phyloP scores from a whole-genome alignment of 2,329 filamentous ascomycete genomes.

The Fusarium decemcellulare region DNA sequence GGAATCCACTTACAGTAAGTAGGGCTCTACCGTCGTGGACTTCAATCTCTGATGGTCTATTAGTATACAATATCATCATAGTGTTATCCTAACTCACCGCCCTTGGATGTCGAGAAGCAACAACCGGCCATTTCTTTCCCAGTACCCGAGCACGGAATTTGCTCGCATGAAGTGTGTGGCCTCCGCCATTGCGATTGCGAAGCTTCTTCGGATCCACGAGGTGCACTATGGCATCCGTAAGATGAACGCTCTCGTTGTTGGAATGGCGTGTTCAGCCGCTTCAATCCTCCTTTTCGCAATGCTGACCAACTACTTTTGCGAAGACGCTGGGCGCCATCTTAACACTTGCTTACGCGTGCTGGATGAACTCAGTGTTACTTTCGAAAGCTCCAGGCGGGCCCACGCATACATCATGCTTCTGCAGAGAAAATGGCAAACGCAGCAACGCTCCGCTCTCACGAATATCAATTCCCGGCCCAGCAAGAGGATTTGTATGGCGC shows the following conservation, averaged over 20 bases:
- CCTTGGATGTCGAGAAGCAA: constrained; percentile 47
- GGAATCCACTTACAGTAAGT: constrained; percentile 43
- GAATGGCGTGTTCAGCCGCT: constrained; percentile 24
- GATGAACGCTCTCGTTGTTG: constrained; percentile 38
- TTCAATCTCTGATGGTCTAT: not conserved
- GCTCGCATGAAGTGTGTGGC: constrained; percentile 44
- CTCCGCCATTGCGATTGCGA: constrained; percentile 31
- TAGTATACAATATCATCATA: constrained; percentile 49
- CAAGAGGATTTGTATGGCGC: too few species aligned
- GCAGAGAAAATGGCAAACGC: constrained; percentile 37
- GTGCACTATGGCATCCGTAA: constrained; percentile 28
- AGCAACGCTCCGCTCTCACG: too few species aligned
- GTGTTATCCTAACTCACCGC: constrained; percentile 43
- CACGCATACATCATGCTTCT: constrained; percentile 41
- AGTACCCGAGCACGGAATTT: constrained; percentile 39
- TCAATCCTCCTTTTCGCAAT: constrained; percentile 41
- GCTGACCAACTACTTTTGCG: constrained; percentile 38
- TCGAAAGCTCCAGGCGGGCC: constrained; percentile 44
- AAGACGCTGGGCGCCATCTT: constrained; percentile 32
- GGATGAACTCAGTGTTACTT: constrained; percentile 37
- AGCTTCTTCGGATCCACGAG: constrained; percentile 37
- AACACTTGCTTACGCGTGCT: constrained; percentile 45
- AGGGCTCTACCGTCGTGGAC: too few species aligned
- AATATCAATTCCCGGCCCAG: too few species aligned
- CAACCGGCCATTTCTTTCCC: constrained; percentile 35